A percentile compares a stretch with the other conserved stretches of the same genome.
Evolutionary conservation across 23 red algal genomes (phyloP).

Genomic region (Gracilaria domingensis): DNA sequence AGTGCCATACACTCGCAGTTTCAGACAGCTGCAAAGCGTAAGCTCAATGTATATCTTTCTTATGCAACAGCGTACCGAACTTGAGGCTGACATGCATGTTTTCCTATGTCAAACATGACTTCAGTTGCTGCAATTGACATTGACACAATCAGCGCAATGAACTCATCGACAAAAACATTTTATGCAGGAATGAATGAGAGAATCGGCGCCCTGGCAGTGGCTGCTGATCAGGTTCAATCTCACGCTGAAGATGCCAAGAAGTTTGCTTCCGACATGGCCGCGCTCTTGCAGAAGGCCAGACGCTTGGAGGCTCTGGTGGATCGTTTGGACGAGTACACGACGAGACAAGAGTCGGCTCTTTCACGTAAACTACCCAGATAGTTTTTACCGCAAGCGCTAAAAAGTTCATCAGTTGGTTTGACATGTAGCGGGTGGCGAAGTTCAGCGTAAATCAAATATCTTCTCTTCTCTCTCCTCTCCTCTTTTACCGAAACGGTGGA

Average conservation of each 20-base stretch:
- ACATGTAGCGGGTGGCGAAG: too few relatives aligned
- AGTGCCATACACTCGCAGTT: constrained; percentile 18
- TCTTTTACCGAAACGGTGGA: too few relatives aligned
- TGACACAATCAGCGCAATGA: constrained; percentile 42
- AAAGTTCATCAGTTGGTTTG: too few relatives aligned
- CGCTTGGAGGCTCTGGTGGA: constrained; percentile 56
- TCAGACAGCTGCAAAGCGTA: constrained; percentile 20
- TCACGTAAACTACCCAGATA: constrained; percentile 19
- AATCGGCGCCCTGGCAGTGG: constrained; percentile 38
- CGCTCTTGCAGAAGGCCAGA: constrained; percentile 38
- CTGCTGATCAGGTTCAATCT: constrained; percentile 49
- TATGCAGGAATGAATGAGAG: constrained; percentile 68
- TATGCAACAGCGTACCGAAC: not conserved
- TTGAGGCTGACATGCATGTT: not conserved
- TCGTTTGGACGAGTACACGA: constrained; percentile 62
- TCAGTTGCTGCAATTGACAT: constrained; percentile 52
- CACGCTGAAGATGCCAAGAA: constrained; percentile 45
- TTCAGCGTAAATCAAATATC: too few relatives aligned
- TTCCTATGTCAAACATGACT: not conserved
- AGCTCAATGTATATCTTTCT: not conserved
- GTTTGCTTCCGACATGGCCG: constrained; percentile 49
- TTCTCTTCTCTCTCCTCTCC: too few relatives aligned
- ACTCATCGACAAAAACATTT: constrained; percentile 51
- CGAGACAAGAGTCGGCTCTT: constrained; percentile 49
- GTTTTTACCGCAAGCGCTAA: too few relatives aligned